A percentile compares a stretch with the other conserved stretches of the same genome.
phyloP scores from a whole-genome alignment of 331 rosid species.

The Malus hybrid region DNA sequence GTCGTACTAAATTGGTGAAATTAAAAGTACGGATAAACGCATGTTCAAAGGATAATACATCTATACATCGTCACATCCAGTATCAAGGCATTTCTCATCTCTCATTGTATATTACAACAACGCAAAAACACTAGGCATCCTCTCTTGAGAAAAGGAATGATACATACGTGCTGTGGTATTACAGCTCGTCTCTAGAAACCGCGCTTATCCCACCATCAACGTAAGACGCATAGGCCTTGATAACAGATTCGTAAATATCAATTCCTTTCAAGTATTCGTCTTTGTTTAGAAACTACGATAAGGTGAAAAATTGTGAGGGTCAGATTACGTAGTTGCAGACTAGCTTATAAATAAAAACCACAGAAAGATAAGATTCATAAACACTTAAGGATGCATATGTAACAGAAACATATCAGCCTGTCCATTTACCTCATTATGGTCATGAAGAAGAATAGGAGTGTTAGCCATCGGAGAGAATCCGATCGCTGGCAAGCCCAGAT shows the following conservation, averaged over 20 bases:
- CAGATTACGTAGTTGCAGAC: background rate
- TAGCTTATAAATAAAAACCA: background rate
- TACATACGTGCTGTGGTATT: slow-evolving; percentile 9
- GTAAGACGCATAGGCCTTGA: slow-evolving; percentile 56
- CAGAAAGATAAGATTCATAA: background rate
- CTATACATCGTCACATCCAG: background rate
- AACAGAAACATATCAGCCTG: background rate
- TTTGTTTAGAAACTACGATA: slow-evolving; percentile 66
- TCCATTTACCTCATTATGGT: slow-evolving; percentile 79
- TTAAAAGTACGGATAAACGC: too few relatives aligned
- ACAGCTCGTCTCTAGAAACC: slow-evolving; percentile 58
- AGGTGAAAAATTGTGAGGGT: background rate
- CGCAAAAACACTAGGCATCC: background rate
- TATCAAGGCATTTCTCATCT: background rate
- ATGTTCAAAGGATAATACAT: too few relatives aligned
- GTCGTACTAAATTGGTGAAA: background rate
- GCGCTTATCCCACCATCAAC: slow-evolving; percentile 19
- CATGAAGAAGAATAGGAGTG: slow-evolving; percentile 87
- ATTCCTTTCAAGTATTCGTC: slow-evolving; percentile 84
- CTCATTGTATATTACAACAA: background rate
- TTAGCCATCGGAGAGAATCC: slow-evolving; percentile 96
- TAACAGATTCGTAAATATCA: slow-evolving; percentile 53
- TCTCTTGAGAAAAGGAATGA: background rate
- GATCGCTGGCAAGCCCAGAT: slow-evolving; percentile 72
- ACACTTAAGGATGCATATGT: background rate